These are phyloP conservation scores for Fusarium humuli DNA, from an alignment of 2,329 filamentous ascomycete genomes.

Conservation along the genomic window DNA sequence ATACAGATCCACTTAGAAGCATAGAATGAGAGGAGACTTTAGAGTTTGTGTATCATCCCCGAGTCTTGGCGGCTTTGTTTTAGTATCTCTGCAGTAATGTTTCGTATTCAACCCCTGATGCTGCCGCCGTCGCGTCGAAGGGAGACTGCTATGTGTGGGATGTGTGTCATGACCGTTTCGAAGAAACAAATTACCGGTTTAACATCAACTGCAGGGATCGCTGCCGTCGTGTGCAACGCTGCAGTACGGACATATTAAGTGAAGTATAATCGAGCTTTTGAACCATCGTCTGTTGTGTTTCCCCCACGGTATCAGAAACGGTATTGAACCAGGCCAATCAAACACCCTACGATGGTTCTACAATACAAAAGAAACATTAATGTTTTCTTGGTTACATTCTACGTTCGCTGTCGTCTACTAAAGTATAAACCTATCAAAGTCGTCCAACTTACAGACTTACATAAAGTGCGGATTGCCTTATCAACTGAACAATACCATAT, in stretches of 20 bases:
- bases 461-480: not conserved
- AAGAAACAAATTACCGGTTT: not conserved
- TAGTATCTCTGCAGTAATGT: not conserved
- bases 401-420: not conserved
- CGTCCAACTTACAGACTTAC: not conserved
- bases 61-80: constrained; percentile 4
- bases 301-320: not conserved
- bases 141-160: not conserved
- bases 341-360: not conserved
- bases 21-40: not conserved
- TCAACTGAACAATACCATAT: not conserved
- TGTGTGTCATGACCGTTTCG: constrained; percentile 22
- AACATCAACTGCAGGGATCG: constrained; percentile 24
- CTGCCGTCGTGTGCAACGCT: constrained; percentile 10
- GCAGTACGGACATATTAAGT: not conserved
- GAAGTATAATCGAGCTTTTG: not conserved
- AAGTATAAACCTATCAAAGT: not conserved
- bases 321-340: not conserved
- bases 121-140: not conserved
- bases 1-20: not conserved
- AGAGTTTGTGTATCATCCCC: not conserved
- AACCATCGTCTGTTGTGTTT: not conserved
- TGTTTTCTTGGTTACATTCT: not conserved
- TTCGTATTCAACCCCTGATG: not conserved
- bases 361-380: not conserved